Percentiles rank a stretch among this genome's conserved stretches.
These are phyloP conservation scores for Calonectria hongkongensis DNA, from an alignment of 2,329 filamentous ascomycete species.

Conservation along the genomic window DNA sequence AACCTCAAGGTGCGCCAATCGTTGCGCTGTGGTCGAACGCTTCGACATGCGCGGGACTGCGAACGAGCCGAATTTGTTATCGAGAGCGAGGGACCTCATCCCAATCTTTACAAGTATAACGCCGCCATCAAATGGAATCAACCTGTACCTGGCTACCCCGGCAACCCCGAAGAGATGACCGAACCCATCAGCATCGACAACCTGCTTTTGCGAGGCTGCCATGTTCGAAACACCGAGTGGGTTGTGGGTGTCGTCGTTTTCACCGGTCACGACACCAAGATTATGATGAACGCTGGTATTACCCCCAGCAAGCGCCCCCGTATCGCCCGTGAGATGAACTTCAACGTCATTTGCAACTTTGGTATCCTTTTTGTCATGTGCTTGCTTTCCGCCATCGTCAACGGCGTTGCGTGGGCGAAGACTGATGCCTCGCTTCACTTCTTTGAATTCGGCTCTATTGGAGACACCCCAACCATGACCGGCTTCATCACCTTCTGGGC, in stretches of 20 bases:
- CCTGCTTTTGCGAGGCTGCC: conserved; percentile 92
- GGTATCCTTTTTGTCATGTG: conserved; percentile 92
- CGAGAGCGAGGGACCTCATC: conserved; percentile 92
- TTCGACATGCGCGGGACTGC: conserved; percentile 94
- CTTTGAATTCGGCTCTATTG: conserved; percentile 92
- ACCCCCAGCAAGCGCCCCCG: conserved; percentile 95
- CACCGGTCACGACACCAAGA: conserved; percentile 97
- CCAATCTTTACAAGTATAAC: conserved; percentile 96
- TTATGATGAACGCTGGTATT: conserved; percentile 98
- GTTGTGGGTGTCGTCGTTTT: conserved; percentile 93
- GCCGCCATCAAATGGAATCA: conserved; percentile 93
- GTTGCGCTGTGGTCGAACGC: conserved; percentile 86
- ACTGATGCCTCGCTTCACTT: conserved; percentile 83
- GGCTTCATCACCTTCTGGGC: conserved; percentile 99
- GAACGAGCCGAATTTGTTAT: conserved; percentile 91
- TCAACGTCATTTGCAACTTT: conserved; percentile 98
- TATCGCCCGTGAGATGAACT: conserved; percentile 95
- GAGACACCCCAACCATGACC: conserved; percentile 82
- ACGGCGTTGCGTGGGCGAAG: conserved; percentile 88
- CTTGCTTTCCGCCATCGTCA: conserved; percentile 87
- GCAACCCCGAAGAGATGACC: conserved; percentile 84
- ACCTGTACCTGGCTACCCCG: conserved; percentile 76
- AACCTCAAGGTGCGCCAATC: conserved; percentile 97
- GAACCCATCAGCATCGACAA: conserved; percentile 98
- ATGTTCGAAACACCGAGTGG: conserved; percentile 97